Evolutionary conservation across 768 basidiomycete species (phyloP).

Genomic region (Botryobasidium botryosum): DNA sequence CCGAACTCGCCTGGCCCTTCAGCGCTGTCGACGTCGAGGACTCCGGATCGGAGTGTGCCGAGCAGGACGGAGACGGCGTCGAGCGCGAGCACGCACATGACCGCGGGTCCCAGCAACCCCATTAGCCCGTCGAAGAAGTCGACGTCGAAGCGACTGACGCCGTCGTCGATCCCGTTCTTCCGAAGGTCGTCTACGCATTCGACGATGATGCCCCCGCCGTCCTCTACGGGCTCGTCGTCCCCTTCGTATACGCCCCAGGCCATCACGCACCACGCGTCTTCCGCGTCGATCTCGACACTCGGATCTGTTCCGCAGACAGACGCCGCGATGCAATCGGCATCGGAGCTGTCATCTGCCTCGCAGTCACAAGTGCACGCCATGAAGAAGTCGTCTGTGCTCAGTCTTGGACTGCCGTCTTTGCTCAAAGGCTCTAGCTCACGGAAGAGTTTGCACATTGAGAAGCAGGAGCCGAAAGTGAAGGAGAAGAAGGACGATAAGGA

Average conservation of each 20-base stretch:
- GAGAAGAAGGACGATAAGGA: conserved; percentile 67
- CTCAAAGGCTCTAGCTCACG: conserved; percentile 71
- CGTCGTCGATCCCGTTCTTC: conserved; percentile 89
- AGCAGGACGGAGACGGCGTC: conserved; percentile 65
- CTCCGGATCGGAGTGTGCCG: conserved; percentile 20
- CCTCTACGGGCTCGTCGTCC: conserved; percentile 21
- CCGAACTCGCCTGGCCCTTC: neutral
- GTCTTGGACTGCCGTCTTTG: too few species aligned
- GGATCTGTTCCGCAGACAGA: too few species aligned
- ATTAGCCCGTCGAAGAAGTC: conserved; percentile 4
- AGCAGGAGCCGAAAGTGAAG: conserved; percentile 27
- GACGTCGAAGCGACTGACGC: conserved; percentile 59
- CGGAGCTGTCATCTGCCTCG: neutral
- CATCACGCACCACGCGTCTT: conserved; percentile 18
- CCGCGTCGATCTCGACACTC: conserved; percentile 8
- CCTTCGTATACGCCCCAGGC: conserved; percentile 36
- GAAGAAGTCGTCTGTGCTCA: conserved; percentile 71
- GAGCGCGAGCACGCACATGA: conserved; percentile 45
- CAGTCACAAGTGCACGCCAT: conserved; percentile 21
- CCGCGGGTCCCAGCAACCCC: conserved; percentile 6
- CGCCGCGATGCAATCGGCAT: neutral
- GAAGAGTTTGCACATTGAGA: conserved; percentile 42
- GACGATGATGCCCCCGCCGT: conserved; percentile 45
- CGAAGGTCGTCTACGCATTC: conserved; percentile 81
- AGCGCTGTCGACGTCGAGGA: neutral